phyloP scores from a whole-genome alignment of 2,329 filamentous ascomycete species.

The Phyllosticta citrichinensis region DNA sequence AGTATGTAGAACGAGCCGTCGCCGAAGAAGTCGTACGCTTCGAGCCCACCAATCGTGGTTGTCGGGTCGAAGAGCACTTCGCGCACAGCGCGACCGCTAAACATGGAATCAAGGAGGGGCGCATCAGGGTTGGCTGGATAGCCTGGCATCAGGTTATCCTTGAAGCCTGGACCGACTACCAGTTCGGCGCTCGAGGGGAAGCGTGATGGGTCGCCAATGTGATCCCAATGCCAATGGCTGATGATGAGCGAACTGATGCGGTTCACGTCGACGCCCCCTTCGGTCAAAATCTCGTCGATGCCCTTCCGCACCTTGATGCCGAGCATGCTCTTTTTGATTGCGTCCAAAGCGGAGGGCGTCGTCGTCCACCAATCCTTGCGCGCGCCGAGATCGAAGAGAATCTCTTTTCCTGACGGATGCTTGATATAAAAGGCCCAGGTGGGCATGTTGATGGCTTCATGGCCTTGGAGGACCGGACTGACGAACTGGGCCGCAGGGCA shows the following conservation, averaged over 20 bases:
- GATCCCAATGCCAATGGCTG: constrained; percentile 41
- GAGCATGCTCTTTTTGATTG: constrained; percentile 23
- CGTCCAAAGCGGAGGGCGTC: neutral
- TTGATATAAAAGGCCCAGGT: constrained; percentile 40
- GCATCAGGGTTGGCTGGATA: constrained; percentile 29
- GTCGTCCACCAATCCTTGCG: constrained; percentile 37
- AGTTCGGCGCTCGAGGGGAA: constrained; percentile 40
- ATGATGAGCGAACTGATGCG: constrained; percentile 29
- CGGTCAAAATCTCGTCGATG: constrained; percentile 29
- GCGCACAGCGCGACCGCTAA: constrained; percentile 15
- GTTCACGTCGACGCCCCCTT: constrained; percentile 21
- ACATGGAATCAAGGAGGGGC: constrained; percentile 18
- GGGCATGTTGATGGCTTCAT: constrained; percentile 20
- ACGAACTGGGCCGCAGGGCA: constrained; percentile 5
- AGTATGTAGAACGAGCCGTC: constrained; percentile 49
- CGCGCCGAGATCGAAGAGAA: constrained; percentile 40
- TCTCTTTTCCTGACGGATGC: constrained; percentile 31
- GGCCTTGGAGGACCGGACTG: constrained; percentile 5
- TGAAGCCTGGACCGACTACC: constrained; percentile 45
- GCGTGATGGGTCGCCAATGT: constrained; percentile 39
- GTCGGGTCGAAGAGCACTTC: constrained; percentile 25
- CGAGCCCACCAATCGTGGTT: neutral
- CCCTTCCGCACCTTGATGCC: constrained; percentile 34
- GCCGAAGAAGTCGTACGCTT: constrained; percentile 43
- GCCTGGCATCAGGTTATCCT: constrained; percentile 36